A percentile compares a stretch with the other conserved stretches of the same genome.
Evolutionary conservation across 2,329 filamentous ascomycete genomes (phyloP).

Genomic region (Neospermospora avenae): DNA sequence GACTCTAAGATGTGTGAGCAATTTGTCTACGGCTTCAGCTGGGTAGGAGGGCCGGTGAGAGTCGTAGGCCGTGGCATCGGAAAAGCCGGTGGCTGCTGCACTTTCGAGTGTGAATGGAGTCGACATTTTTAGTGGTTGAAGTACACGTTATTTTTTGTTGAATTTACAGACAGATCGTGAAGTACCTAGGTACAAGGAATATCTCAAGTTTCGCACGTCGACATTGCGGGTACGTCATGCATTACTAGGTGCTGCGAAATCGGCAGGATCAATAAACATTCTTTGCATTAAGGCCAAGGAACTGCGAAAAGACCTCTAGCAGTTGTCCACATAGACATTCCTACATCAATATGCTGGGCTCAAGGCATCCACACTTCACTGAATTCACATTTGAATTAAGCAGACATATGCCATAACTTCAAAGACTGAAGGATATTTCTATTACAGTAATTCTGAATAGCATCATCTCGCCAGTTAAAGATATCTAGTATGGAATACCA

Average conservation of each 20-base stretch:
- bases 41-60: slow-evolving; percentile 66
- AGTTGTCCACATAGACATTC: not conserved
- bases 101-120: slow-evolving; percentile 20
- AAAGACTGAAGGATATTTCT: not conserved
- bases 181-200: not conserved
- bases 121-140: not conserved
- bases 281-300: not conserved
- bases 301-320: not conserved
- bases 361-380: too few species aligned
- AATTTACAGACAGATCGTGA: not conserved
- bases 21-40: slow-evolving; percentile 50
- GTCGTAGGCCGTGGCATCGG: slow-evolving; percentile 63
- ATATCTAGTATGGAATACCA: slow-evolving; percentile 76
- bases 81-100: slow-evolving; percentile 49
- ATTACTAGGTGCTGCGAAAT: not conserved
- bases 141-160: not conserved
- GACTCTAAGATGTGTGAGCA: slow-evolving; percentile 56
- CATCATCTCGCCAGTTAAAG: not conserved
- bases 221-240: not conserved
- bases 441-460: not conserved
- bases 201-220: not conserved
- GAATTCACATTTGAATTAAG: not conserved
- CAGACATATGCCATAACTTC: not conserved
- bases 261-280: not conserved
- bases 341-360: not conserved